Base-by-base conservation (phyloP, 1,284 basidiomycete species). In the Waitea zeae region DNA sequence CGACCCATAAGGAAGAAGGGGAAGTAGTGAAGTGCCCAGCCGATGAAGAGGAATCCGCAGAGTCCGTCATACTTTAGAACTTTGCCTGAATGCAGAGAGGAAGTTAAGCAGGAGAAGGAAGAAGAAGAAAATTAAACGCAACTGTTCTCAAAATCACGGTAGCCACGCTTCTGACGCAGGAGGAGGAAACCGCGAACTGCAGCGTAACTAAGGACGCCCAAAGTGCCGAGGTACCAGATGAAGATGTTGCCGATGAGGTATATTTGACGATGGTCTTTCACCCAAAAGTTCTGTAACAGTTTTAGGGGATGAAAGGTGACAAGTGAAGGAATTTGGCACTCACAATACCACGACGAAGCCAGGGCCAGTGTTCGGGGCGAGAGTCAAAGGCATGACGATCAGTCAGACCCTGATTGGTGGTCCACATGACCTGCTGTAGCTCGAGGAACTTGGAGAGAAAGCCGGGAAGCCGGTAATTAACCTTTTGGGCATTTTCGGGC, bases 1-100 rank as follows among this genome's bases (percentile, higher is more conserved):
- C 93, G 84, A 34, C 71, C 61, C 93, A 97, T 97, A 44, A 95
- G 61, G 69, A 76, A 96, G 69, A 98, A 98, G 7, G 93, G 93
- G 49, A 88, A 65, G 57, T 93, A 97, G 60, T 97, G 93, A 30
- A 96, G 49, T n/a, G 62, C 64, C 88, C 92, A 97, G 34, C 86
- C 89, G n/a, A 84, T 54, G 54, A 88, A 79, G 36, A 97, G 70
- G 70, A 97, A 96, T 1, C 80, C 80, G 42, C 84, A 89, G 1
- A 92, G 64, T 28, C 75, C 60, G 56, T 97, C 90, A 56, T 98
- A 98, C 54, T 90, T 92, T 30, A 82, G 74, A 20, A 93, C 70
- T 49, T 79, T 82, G 43, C 81, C 87, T 92, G 43, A 14, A 38
- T 30, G 31, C 28, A 29, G 36, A 27, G n/a, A n/a, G n/a, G n/a